Base-by-base conservation (phyloP, 2,329 filamentous ascomycete genomes). In the Xylariaceae sp. region DNA sequence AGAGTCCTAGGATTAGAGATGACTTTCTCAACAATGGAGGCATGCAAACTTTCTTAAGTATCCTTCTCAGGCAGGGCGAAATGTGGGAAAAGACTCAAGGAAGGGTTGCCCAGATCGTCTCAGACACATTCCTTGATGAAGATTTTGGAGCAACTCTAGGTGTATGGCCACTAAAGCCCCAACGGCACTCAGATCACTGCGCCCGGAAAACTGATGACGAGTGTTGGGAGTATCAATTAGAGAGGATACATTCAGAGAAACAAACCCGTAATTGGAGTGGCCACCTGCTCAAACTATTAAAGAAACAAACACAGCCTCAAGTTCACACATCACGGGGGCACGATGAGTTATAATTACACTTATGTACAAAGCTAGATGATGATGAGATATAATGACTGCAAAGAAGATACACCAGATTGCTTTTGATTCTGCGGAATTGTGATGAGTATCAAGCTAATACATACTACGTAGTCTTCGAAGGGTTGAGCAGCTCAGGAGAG, bases 91-190 rank as follows among this genome's bases (percentile, higher is more conserved):
- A 65, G 2, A 72, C 76, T 5, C 72, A 76, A 58, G 72, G 71
- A 47, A 79, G 76, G 56, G 74, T 77, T 20, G 79, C 75, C 2
- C 71, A 80, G 48, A 69, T 85, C 45, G 71, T 84, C 22, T 70
- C 77, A 25, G 83, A 86, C 57, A 82, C 74, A 48, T 86, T 86
- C 58, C 66, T 86, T n/a, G 82, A 86, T 56, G 73, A 76, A 50
- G 72, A 77, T 45, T 81, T 83, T 72, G 80, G 81, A 33, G 81
- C 81, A 2, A 67, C 68, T 20, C 52, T 74, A 16, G 77, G 79
- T 0, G 65, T 78, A 50, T 85, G 79, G 79, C 80, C 80, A 0
- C 67, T 52, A 19, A 55, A 53, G 17, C 52, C 57, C 4, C 64
- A 64, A 39, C 55, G 60, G 32, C 60, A 61, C 20, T 67, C 70